Evolutionary conservation across 2,329 filamentous ascomycete species (phyloP).

Genomic region (Fusarium heterosporum): DNA sequence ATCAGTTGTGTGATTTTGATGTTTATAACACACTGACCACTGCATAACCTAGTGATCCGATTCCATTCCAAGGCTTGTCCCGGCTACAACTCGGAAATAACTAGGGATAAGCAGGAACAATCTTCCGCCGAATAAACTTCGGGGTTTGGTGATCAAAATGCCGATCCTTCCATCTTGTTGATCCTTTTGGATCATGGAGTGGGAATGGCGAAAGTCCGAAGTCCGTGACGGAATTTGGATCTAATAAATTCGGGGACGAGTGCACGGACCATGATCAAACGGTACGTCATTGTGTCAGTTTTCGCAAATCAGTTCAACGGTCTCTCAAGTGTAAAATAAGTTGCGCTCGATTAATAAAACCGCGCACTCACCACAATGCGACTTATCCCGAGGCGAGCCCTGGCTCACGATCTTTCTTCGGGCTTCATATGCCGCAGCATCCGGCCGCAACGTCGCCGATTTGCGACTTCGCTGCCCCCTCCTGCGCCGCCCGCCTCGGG

Average conservation of each 20-base stretch:
- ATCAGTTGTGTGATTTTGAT: neutral
- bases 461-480: constrained; percentile 48
- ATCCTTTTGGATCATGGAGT: constrained; percentile 3
- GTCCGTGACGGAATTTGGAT: constrained; percentile 13
- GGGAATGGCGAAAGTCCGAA: constrained; percentile 30
- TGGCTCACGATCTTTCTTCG: constrained; percentile 31
- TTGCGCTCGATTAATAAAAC: constrained; percentile 14
- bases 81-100: constrained; percentile 14
- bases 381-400: constrained; percentile 41
- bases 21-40: constrained; percentile 3
- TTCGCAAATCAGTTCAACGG: constrained; percentile 31
- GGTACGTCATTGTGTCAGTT: constrained; percentile 43
- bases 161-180: constrained; percentile 17
- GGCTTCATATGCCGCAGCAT: constrained; percentile 49
- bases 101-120: neutral
- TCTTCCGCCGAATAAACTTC: constrained; percentile 15
- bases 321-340: constrained; percentile 21
- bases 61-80: neutral
- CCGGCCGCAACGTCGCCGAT: constrained; percentile 50
- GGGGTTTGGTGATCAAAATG: constrained; percentile 3
- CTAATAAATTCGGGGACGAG: neutral
- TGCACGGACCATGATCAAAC: constrained; percentile 36
- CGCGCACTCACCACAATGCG: constrained; percentile 37
- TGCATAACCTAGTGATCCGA: neutral
- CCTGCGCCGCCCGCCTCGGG: constrained; percentile 60